Conservation (phyloP, 2,329 filamentous ascomycete genomes). For the Hortaea werneckii region DNA sequence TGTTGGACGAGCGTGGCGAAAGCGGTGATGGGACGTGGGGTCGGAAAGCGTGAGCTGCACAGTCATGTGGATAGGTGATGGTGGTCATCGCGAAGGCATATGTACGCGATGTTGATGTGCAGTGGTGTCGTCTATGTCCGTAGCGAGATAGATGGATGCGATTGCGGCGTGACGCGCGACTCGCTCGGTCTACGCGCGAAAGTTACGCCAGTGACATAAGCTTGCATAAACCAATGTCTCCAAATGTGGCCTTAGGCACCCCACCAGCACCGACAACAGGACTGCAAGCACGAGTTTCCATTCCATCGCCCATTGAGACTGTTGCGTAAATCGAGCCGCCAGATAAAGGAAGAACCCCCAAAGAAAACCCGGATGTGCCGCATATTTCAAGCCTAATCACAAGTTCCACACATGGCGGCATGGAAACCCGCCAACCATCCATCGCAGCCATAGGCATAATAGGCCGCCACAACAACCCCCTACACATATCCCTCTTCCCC, state of each 20-base stretch:
- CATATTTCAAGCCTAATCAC: no score
- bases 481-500: constrained; percentile 85
- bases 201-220: neutral
- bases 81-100: neutral
- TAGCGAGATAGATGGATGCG: neutral
- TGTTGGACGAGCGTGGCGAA: constrained; percentile 33
- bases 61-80: neutral
- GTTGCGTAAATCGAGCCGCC: no score
- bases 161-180: neutral
- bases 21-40: constrained; percentile 33
- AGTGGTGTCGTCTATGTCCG: neutral
- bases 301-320: no score
- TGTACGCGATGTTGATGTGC: neutral
- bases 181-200: neutral
- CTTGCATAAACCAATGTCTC: neutral
- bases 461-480: constrained; percentile 80
- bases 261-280: no score
- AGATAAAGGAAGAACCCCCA: no score
- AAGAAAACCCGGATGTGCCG: no score
- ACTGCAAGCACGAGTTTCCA: no score
- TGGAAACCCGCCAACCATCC: constrained; percentile 49
- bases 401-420: constrained; percentile 9
- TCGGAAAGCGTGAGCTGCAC: constrained; percentile 13
- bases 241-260: no score
- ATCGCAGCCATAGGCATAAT: constrained; percentile 93